phyloP scores from a whole-genome alignment of 2,329 filamentous ascomycete species.

The Alternaria sp. region DNA sequence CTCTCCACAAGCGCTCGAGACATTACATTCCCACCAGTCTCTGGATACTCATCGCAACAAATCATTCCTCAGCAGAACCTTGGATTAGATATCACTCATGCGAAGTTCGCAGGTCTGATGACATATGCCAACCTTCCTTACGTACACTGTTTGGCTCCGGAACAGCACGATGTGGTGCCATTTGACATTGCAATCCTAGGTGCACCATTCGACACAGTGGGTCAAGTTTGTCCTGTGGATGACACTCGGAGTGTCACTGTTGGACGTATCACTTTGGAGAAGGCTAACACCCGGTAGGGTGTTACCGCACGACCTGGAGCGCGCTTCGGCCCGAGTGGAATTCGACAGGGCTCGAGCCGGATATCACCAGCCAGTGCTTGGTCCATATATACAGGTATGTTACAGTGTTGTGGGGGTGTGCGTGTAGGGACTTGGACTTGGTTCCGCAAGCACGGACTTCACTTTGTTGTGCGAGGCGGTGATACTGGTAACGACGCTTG shows the following conservation, averaged over 20 bases:
- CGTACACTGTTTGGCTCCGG: constrained; percentile 56
- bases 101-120: constrained; percentile 54
- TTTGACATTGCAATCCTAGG: constrained; percentile 62
- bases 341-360: constrained; percentile 60
- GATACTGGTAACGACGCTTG: background rate
- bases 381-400: constrained; percentile 60
- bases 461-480: background rate
- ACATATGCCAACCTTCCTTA: constrained; percentile 61
- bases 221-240: constrained; percentile 18
- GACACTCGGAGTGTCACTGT: background rate
- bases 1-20: constrained; percentile 43
- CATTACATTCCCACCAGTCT: constrained; percentile 56
- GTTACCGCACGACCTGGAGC: constrained; percentile 63
- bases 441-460: background rate
- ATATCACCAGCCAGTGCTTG: constrained; percentile 55
- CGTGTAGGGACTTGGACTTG: background rate
- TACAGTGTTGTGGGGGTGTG: background rate
- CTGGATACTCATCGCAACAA: constrained; percentile 47
- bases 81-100: constrained; percentile 40
- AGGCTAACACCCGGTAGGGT: constrained; percentile 41
- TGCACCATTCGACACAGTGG: constrained; percentile 60
- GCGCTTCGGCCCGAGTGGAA: constrained; percentile 62
- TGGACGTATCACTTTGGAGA: background rate
- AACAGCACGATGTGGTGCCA: constrained; percentile 48
- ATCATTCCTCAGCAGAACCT: constrained; percentile 31